Conservation (phyloP, 2,329 filamentous ascomycete species). For the Fusarium continuum region DNA sequence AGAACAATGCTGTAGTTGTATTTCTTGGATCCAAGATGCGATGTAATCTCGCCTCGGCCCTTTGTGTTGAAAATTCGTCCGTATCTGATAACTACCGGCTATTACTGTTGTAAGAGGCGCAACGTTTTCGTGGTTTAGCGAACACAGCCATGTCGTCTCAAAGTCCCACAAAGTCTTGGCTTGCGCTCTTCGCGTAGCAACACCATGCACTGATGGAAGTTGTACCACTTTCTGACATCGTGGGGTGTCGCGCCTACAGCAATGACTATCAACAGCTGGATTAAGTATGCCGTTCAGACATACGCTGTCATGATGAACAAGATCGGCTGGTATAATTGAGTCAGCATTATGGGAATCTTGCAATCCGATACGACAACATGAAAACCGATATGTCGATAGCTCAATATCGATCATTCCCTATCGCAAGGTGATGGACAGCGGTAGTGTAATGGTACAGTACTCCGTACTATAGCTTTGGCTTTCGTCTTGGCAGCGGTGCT, state of each 20-base stretch:
- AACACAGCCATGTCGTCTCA: slow-evolving; percentile 30
- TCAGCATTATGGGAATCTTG: slow-evolving; percentile 3
- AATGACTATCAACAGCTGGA: background rate
- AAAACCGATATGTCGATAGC: slow-evolving; percentile 4
- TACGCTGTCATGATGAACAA: background rate
- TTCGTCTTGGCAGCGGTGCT: slow-evolving; percentile 35
- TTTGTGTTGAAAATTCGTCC: background rate
- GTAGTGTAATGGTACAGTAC: too few species aligned
- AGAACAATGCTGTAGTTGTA: background rate
- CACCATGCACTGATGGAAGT: slow-evolving; percentile 25
- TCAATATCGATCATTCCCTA: slow-evolving; percentile 1
- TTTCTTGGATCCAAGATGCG: background rate
- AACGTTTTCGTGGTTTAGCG: slow-evolving; percentile 27
- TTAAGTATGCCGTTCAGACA: background rate
- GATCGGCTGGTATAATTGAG: slow-evolving; percentile 6
- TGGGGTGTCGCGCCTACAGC: slow-evolving; percentile 10
- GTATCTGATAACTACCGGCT: background rate
- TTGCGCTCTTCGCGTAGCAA: slow-evolving; percentile 23
- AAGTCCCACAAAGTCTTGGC: slow-evolving; percentile 32
- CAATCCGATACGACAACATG: slow-evolving; percentile 14
- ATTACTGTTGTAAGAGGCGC: slow-evolving; percentile 11
- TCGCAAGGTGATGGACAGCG: slow-evolving; percentile 22
- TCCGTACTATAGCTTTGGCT: slow-evolving; percentile 7
- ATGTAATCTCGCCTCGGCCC: background rate
- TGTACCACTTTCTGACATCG: slow-evolving; percentile 25